Base-by-base conservation (phyloP, 805 yeast genomes). In the Saccharomycopsis babjevae region DNA sequence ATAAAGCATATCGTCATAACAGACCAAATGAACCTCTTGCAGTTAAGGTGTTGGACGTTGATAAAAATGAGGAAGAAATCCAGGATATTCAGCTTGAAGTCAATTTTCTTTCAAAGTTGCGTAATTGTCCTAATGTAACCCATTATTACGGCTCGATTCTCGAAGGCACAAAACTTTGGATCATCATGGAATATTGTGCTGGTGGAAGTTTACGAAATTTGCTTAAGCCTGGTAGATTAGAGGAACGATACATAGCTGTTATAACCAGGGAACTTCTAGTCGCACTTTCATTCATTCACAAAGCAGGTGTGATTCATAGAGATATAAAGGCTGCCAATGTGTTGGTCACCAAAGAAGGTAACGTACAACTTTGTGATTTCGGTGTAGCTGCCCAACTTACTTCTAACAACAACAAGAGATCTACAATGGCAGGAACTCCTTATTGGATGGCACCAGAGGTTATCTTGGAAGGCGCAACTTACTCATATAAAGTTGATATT, bases 381-480 rank as follows among this genome's bases (percentile, higher is more conserved):
- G 99, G 99, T 38, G 99, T 96, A 25, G 99, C 99, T 0, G 97
- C 97, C 1, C 93, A 90, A 70, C 76, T 92, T 54, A 83, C 96
- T 1, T 79, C 92, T 42, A 80, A 85, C 43, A 83, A 84, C 20
- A 71, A 85, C 55, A 89, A 91, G 70, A 79, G 99, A 67, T 88
- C 93, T 40, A 94, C 99, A 0, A 91, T 96, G 83, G 98, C 97
- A 0, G 96, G 96, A 7, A 88, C 96, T 0, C 96, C 96, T 0
- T 94, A 91, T 70, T 94, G 99, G 99, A 94, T 94, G 99, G 97
- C 99, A 0, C 99, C 99, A 0, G 99, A 93, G 72, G 99, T 93
- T 38, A 93, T 93, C 46, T 81, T 89, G 74, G 97, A 93, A 72
- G 96, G 96, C 50, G 88, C 86, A 16, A 80, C 86, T 8, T 88